Evolutionary conservation across 1,284 basidiomycete species (phyloP).

Genomic region (Phellinidium pouzarii): DNA sequence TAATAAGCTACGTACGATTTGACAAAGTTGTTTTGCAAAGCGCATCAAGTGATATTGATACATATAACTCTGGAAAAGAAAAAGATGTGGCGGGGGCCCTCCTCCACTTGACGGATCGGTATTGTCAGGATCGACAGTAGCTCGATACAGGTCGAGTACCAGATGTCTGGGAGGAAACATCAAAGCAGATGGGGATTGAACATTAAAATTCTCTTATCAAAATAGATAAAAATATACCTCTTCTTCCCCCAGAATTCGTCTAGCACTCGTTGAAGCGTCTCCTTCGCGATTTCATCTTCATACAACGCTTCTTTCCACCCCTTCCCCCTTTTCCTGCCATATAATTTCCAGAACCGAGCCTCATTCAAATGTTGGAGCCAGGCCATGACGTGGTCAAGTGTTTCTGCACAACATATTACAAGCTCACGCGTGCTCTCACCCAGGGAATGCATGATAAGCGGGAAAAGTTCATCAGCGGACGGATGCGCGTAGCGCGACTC

Average conservation of each 20-base stretch:
- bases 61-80: constrained; percentile 62
- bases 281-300: constrained; percentile 33
- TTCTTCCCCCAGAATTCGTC: constrained; percentile 44
- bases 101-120: constrained; percentile 28
- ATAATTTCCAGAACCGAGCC: constrained; percentile 30
- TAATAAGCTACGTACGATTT: constrained; percentile 33
- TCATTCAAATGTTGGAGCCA: constrained; percentile 47
- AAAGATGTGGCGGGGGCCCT: constrained; percentile 49
- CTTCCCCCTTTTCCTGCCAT: constrained; percentile 31
- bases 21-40: constrained; percentile 40
- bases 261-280: constrained; percentile 35
- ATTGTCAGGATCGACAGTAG: constrained; percentile 48
- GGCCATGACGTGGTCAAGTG: constrained; percentile 39
- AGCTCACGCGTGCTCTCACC: constrained; percentile 52
- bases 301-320: constrained; percentile 32
- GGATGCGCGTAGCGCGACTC: constrained; percentile 55
- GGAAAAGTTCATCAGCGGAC: constrained; percentile 43
- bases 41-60: constrained; percentile 69
- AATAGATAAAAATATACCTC: constrained; percentile 34
- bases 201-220: background rate
- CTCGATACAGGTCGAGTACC: constrained; percentile 66
- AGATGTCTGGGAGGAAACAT: constrained; percentile 36
- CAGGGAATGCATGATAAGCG: constrained; percentile 47
- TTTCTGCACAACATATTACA: constrained; percentile 40
- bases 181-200: background rate